A percentile compares a stretch with the other conserved stretches of the same genome.
Conservation (phyloP, 2,329 filamentous ascomycete genomes). For the Capronia coronata region DNA sequence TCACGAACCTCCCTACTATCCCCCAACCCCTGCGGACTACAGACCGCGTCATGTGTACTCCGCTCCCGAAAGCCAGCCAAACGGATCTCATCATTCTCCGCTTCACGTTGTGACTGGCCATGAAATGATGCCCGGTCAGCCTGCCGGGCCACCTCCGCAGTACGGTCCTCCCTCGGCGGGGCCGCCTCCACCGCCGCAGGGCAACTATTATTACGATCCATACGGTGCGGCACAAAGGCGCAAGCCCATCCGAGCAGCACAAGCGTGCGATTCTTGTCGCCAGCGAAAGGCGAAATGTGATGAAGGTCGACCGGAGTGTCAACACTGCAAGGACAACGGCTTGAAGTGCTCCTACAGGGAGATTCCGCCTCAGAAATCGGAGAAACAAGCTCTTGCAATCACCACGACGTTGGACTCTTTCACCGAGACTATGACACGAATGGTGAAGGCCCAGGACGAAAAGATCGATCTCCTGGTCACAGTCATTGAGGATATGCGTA, state of each 20-base stretch:
- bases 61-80: conserved; percentile 22
- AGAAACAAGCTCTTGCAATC: conserved; percentile 27
- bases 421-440: conserved; percentile 16
- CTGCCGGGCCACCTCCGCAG: conserved; percentile 16
- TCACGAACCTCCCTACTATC: conserved; percentile 25
- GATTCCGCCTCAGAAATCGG: conserved; percentile 83
- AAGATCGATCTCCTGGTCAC: conserved; percentile 13
- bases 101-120: conserved; percentile 26
- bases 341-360: conserved; percentile 83
- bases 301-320: conserved; percentile 75
- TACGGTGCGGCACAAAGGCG: conserved; percentile 18
- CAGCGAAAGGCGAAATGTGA: conserved; percentile 87
- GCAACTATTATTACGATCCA: conserved; percentile 10
- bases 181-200: conserved; percentile 15
- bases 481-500: background rate
- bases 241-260: conserved; percentile 27
- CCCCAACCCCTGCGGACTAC: conserved; percentile 23
- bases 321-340: conserved; percentile 77
- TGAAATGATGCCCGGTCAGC: conserved; percentile 27
- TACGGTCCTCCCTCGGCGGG: conserved; percentile 26
- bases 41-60: conserved; percentile 24
- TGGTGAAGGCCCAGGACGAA: conserved; percentile 12
- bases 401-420: conserved; percentile 24
- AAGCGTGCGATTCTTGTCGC: conserved; percentile 89
- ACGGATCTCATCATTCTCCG: conserved; percentile 23